A percentile compares a stretch with the other conserved stretches of the same genome.
Conservation (phyloP, 176 grass and related monocot species). For the Cocos nucifera region DNA sequence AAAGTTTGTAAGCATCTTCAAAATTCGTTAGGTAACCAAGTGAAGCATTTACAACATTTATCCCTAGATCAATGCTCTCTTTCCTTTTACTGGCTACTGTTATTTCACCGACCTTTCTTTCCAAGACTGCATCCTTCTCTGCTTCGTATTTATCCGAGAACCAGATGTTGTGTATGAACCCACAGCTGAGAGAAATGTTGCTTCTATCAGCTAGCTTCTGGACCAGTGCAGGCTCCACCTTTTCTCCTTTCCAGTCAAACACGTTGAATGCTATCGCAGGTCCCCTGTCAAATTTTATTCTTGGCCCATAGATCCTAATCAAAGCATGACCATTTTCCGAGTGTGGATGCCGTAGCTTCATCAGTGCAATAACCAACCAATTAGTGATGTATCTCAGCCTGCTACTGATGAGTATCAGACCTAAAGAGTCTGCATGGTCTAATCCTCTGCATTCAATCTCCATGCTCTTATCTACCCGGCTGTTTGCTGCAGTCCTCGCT, state of each 20-base stretch:
- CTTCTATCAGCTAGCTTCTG: constrained; percentile 92
- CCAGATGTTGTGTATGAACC: constrained; percentile 64
- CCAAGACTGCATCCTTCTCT: constrained; percentile 33
- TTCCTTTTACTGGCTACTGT: constrained; percentile 18
- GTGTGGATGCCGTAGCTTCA: constrained; percentile 61
- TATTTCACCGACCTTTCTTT: constrained; percentile 10
- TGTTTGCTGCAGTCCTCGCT: background rate
- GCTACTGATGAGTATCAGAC: constrained; percentile 54
- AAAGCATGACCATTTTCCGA: constrained; percentile 36
- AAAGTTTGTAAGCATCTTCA: constrained; percentile 79
- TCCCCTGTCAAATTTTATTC: constrained; percentile 74
- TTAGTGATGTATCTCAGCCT: constrained; percentile 81
- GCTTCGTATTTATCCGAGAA: constrained; percentile 53
- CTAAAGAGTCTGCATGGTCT: constrained; percentile 73
- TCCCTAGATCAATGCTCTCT: constrained; percentile 37
- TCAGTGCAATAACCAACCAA: constrained; percentile 76
- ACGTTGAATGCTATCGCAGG: constrained; percentile 85
- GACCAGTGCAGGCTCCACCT: constrained; percentile 54
- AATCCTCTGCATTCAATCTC: constrained; percentile 72
- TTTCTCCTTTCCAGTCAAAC: constrained; percentile 82
- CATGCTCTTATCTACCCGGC: constrained; percentile 3
- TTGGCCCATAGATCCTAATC: constrained; percentile 63
- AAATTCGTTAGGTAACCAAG: constrained; percentile 80
- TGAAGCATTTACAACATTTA: constrained; percentile 70
- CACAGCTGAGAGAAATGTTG: constrained; percentile 67